phyloP scores from a whole-genome alignment of 2,329 filamentous ascomycete genomes.

The Cordyceps cateniannulata region DNA sequence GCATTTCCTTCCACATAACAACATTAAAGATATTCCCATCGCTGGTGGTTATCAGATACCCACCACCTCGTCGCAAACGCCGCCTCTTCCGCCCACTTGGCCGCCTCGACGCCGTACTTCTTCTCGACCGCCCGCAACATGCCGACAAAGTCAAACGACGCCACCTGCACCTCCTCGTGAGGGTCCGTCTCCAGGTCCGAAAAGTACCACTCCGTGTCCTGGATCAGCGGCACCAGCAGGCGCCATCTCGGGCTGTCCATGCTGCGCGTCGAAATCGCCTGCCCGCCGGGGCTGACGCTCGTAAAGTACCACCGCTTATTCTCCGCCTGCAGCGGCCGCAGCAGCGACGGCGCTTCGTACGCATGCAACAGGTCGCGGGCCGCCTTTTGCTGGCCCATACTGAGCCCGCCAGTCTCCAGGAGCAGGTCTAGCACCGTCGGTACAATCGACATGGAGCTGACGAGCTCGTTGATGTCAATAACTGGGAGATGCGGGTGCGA shows the following conservation, averaged over 20 bases:
- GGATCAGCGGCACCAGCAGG: conserved; percentile 26
- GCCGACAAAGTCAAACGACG: conserved; percentile 6
- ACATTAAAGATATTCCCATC: conserved; percentile 25
- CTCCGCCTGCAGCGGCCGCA: conserved; percentile 21
- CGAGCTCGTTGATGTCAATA: conserved; percentile 24
- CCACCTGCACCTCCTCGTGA: conserved; percentile 21
- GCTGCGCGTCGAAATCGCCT: conserved; percentile 27
- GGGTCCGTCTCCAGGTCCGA: conserved; percentile 25
- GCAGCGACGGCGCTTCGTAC: conserved; percentile 29
- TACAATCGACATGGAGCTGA: conserved; percentile 26
- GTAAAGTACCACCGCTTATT: conserved; percentile 26
- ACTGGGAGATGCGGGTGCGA: conserved; percentile 27
- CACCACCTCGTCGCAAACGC: conserved; percentile 29
- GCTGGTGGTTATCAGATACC: conserved; percentile 29
- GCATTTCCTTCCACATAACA: neutral
- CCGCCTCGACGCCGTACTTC: conserved; percentile 22
- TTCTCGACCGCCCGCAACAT: conserved; percentile 15
- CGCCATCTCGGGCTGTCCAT: conserved; percentile 22
- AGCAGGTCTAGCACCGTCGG: conserved; percentile 30
- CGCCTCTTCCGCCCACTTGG: conserved; percentile 27
- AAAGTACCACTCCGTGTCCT: conserved; percentile 27
- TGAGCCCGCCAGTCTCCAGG: conserved; percentile 26
- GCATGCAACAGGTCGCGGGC: conserved; percentile 23
- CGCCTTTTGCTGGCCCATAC: conserved; percentile 18
- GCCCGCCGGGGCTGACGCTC: conserved; percentile 26